Base-by-base conservation (phyloP, 2,329 filamentous ascomycete species). In the Cercospora berteroae region DNA sequence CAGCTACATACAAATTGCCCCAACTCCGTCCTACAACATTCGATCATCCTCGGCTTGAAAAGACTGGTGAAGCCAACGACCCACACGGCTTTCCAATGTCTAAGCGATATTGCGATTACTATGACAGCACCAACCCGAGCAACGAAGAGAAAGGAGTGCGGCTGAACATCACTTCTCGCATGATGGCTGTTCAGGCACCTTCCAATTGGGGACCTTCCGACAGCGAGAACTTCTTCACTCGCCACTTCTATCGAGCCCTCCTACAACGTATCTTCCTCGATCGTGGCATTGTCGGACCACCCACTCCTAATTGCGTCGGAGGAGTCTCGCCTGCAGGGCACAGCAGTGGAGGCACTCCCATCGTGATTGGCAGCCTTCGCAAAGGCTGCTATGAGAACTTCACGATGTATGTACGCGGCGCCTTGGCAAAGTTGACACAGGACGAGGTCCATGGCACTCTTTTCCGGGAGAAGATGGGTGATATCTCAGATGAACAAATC, bases 171-270 rank as follows among this genome's bases (percentile, higher is more conserved):
- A 99, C 95, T 4, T 93, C 95, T 0, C 88, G 95, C 55, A 97
- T 97, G 90, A 97, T 98, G 94, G 94, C 94, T 2, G 94, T 96
- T 60, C 95, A 99, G 81, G 95, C 95, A 7, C 94, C 95, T 1
- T 85, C 89, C 67, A 99, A 99, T 81, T 99, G 95, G 95, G 91
- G 90, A 2, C 83, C 84, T 25, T 82, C 85, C 29, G 94, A 97
- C 68, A 96, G 92, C 77, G 90, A 93, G 61, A 85, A 83, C 7
- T 99, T 98, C 81, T 98, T 99, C 82, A 92, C 89, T 0, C 87
- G 94, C 0, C 95, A 99, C 79, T 97, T 95, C 80, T 99, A 90
- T 82, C 91, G 95, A 55, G 92, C 95, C 0, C 84, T 98, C 0
- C 83, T 98, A 23, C 95, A 99, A 79, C 90, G 90, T 67, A 90